Percentiles rank a stretch among this genome's conserved stretches.
These are phyloP conservation scores for Plenodomus tracheiphilus DNA, from an alignment of 2,329 filamentous ascomycete genomes.

Conservation along the genomic window DNA sequence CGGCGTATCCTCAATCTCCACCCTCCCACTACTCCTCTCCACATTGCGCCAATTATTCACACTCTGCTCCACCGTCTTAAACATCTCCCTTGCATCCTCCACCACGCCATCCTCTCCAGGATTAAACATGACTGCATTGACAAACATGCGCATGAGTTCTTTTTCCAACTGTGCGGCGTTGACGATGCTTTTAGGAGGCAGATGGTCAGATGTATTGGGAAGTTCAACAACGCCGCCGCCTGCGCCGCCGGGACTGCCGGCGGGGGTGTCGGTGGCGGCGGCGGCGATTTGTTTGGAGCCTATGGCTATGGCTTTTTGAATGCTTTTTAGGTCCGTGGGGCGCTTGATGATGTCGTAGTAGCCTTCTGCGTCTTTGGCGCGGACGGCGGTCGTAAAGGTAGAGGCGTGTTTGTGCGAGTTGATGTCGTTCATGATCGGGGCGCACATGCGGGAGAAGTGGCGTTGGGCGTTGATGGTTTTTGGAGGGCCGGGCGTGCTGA, in stretches of 20 bases:
- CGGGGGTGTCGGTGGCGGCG: constrained; percentile 58
- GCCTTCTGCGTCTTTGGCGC: constrained; percentile 54
- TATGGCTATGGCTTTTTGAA: constrained; percentile 53
- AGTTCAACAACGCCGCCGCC: constrained; percentile 51
- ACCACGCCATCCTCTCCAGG: constrained; percentile 88
- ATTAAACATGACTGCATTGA: constrained; percentile 99
- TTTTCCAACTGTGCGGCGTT: constrained; percentile 92
- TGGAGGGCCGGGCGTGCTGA: constrained; percentile 28
- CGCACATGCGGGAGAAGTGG: constrained; percentile 53
- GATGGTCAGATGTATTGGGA: constrained; percentile 72
- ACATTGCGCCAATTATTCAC: constrained; percentile 76
- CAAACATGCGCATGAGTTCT: constrained; percentile 94
- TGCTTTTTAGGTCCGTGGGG: constrained; percentile 56
- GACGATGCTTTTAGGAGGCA: constrained; percentile 87
- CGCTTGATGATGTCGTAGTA: constrained; percentile 57
- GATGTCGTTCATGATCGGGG: constrained; percentile 57
- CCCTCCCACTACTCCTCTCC: constrained; percentile 51
- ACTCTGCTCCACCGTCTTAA: constrained; percentile 79
- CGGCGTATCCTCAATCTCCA: constrained; percentile 38
- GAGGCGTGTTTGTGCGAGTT: constrained; percentile 56
- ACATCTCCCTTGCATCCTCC: constrained; percentile 87
- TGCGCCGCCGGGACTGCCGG: constrained; percentile 60
- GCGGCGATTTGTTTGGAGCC: constrained; percentile 63
- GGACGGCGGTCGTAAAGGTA: constrained; percentile 55
- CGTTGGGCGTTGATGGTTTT: constrained; percentile 49